Evolutionary conservation across 352 stramenopile genomes (phyloP), one percentile per base, ranked within the genome.

Genomic region (Paralagenidium karlingii): DNA sequence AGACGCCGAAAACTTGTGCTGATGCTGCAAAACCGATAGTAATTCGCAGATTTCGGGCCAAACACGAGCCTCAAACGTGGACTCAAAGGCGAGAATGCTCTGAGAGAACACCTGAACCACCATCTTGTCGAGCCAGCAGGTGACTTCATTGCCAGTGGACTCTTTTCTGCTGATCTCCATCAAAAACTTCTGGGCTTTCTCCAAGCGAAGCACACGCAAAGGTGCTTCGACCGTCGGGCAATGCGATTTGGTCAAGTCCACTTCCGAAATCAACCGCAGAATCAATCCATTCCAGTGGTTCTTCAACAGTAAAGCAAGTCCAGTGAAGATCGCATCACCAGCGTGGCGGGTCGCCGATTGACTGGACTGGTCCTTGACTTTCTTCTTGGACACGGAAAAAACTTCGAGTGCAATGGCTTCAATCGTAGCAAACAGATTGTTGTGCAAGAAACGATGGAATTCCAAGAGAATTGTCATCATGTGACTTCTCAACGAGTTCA

Each of bases 381-480:
- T n/a, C n/a, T n/a, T n/a, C n/a, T n/a, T 61, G 43, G 77, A 56
- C 20, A 69, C 81, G 27, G 86, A 69, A 34, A 82, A 89, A 32
- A 82, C 65, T 34, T 83, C 69, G 7, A 81, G 49, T 15, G 69
- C 78, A 20, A 89, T 60, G n/a, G 60, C 34, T 25, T 92, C 75
- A 34, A 83, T 56, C 7, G 74, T 40, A 45, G 86, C 86, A 37
- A 89, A 87, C 40, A 60, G 82, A 32, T 84, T 90, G 49, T 61
- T 66, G 16, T 76, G 69, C 48, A 93, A 51, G 37, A 80, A 83
- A 31, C 69, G 50, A 49, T 90, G 77, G 46, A 90, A 90, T 0
- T 60, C 63, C 43, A 73, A 81, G 19, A 90, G 45, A 6, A 85
- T 54, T 2, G 54, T 55, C 43, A 84, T 78, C 16, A 88, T 8